These are phyloP conservation scores for Aspergillus olivimuriae DNA, from an alignment of 495 filamentous ascomycete genomes.

Conservation along the genomic window DNA sequence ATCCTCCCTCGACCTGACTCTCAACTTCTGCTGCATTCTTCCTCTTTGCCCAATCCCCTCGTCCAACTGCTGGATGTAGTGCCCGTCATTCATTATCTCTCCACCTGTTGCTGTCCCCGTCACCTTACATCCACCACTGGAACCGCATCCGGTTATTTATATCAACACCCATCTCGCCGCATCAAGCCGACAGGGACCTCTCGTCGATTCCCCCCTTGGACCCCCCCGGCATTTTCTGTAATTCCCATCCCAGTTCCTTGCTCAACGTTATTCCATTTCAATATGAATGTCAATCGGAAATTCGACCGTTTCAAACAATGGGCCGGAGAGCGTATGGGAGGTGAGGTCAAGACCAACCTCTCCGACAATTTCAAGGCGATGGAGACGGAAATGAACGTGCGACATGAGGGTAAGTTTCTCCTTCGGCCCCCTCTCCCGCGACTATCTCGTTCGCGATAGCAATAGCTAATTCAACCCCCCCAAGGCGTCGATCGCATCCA, in stretches of 20 bases:
- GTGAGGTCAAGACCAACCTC: conserved; percentile 79
- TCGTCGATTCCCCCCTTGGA: not conserved
- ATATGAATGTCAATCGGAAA: conserved; percentile 93
- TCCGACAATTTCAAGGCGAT: conserved; percentile 91
- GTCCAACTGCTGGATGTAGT: too few relatives aligned
- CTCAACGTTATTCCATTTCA: too few relatives aligned
- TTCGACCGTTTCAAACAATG: conserved; percentile 97
- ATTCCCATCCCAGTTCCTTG: too few relatives aligned
- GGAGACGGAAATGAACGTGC: conserved; percentile 86
- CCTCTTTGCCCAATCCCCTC: not conserved
- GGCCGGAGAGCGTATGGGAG: conserved; percentile 95
- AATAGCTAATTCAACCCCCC: not conserved
- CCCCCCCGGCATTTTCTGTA: not conserved
- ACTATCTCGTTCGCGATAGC: too few relatives aligned
- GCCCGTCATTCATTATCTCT: too few relatives aligned
- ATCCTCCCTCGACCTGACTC: not conserved
- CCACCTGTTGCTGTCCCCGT: too few relatives aligned
- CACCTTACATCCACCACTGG: not conserved
- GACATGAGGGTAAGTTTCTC: conserved; percentile 69
- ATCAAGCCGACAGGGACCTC: not conserved
- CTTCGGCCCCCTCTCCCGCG: too few relatives aligned
- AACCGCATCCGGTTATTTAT: conserved; percentile 1
- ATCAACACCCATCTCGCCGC: not conserved
- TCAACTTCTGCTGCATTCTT: not conserved
- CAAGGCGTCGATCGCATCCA: conserved; percentile 89